Evolutionary conservation across 805 yeast species (phyloP), one percentile per base, ranked within the genome.

Genomic region (Tetrapisispora taiwanensis): DNA sequence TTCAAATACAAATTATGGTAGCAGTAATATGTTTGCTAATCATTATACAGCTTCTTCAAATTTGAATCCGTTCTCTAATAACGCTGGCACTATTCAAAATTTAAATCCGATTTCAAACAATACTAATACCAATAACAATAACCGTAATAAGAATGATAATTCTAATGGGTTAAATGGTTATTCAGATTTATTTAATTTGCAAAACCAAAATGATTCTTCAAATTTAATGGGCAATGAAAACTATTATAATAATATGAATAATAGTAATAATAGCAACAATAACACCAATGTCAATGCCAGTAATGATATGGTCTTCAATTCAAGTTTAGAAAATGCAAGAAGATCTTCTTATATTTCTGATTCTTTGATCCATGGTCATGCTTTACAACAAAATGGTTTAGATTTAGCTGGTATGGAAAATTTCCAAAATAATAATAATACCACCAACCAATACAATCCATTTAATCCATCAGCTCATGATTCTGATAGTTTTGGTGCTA

Each of bases 311-410:
- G 13, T 19, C 3, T 27, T 27, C 9, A 37, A 27, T 28, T 7
- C 27, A 26, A 37, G 27, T 37, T 3, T 42, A 8, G 43, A 38
- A n/a, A 72, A 75, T 20, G 75, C 83, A 10, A 71, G 92, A 62
- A 73, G 92, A 62, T 87, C 89, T 13, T 75, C 82, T 43, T 82
- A 78, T 56, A 79, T 86, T 12, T 84, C 88, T 2, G 90, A 81
- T 55, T 65, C 74, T 3, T 68, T 76, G 46, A 74, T 79, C 22
- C 63, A 63, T 42, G 47, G 55, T 12, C 54, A 57, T 30, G 34
- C 30, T 12, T 37, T 37, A 27, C 40, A 37, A 19, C 40, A 37
- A 19, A 37, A 37, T 37, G 26, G 20, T 14, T 37, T 18, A 7
- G 40, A 28, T 15, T n/a, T 31, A 14, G 4, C 24, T n/a, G 26